Base-by-base conservation (phyloP, 1,139 yeast genomes). In the Debaryomyces sp. region DNA sequence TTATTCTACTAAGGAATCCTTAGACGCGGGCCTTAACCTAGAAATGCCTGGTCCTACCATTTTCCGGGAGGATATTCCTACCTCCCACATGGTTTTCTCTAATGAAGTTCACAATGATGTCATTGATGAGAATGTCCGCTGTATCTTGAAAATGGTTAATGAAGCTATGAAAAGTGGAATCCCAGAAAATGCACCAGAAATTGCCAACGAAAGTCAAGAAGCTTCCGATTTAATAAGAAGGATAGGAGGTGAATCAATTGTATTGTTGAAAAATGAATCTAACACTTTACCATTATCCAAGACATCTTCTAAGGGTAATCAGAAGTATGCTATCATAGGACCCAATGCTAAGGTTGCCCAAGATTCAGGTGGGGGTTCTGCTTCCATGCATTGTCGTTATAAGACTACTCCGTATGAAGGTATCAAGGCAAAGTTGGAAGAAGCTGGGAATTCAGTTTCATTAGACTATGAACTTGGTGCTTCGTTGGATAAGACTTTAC, bases 1-100 rank as follows among this genome's bases (percentile, higher is more conserved):
- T 8, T 81, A 78, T 57, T 70, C 82, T 27, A 64, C 69, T 22
- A 71, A 68, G 46, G 73, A 69, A 34, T 64, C 82, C 10, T 60
- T 82, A 47, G 72, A 75, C 46, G 78, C 78, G 38, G 85, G 86
- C 7, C 61, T 81, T 47, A 82, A 80, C 56, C 63, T 82, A 52
- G 87, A 82, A 60, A 81, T 81, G 84, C 87, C 87, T 1, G 87
- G 87, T 23, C 81, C 82, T 5, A 61, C 82, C 26, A 61, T 70
- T 38, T 72, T 72, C 66, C 68, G 85, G 62, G 68, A 71, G 17
- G 52, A 58, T 30, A 67, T 64, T 18, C 61, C 73, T 7, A 57
- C 76, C 9, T 46, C 61, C 13, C 79, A 58, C 44, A 47, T 50
- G 34, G 51, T 59, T 10, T 73, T 53, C 34, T 56, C 68, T 7